Evolutionary conservation across 345 rosid genomes (phyloP).

Genomic region (Nephelium lappaceum): DNA sequence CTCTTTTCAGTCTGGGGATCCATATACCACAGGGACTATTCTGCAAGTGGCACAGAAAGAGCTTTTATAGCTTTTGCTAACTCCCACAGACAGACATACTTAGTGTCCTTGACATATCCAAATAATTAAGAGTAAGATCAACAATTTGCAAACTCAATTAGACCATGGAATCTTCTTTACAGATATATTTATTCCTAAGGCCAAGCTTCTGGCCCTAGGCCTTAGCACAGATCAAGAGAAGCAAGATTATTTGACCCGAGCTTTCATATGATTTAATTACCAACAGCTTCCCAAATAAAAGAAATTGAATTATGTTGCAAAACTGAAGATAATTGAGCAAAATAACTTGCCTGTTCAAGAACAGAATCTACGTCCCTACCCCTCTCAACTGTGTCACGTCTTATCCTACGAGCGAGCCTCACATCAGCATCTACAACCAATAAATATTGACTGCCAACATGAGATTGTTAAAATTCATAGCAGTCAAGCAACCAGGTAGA

Average conservation of each 20-base stretch:
- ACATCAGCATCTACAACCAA: slow-evolving; percentile 91
- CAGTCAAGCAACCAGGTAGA: neutral
- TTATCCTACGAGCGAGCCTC: slow-evolving; percentile 99
- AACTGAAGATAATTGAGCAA: neutral
- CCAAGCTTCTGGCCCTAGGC: neutral
- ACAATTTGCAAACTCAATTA: neutral
- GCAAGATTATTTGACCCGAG: neutral
- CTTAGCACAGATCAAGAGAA: neutral
- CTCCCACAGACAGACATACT: neutral
- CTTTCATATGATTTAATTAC: neutral
- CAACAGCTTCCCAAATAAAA: neutral
- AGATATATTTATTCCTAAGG: neutral
- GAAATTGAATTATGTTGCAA: neutral
- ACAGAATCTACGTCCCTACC: slow-evolving; percentile 95
- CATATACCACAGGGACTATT: neutral
- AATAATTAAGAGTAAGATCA: neutral
- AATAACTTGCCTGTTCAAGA: slow-evolving; percentile 83
- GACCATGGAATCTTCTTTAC: neutral
- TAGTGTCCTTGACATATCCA: neutral
- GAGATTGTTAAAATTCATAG: slow-evolving; percentile 18
- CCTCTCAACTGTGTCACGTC: slow-evolving; percentile 96
- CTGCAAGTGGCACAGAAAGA: neutral
- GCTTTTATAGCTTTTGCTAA: neutral
- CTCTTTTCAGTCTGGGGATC: neutral
- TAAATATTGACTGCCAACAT: slow-evolving; percentile 30